Conservation (phyloP, 495 filamentous ascomycete species). For the Wilcoxina mikolae region DNA sequence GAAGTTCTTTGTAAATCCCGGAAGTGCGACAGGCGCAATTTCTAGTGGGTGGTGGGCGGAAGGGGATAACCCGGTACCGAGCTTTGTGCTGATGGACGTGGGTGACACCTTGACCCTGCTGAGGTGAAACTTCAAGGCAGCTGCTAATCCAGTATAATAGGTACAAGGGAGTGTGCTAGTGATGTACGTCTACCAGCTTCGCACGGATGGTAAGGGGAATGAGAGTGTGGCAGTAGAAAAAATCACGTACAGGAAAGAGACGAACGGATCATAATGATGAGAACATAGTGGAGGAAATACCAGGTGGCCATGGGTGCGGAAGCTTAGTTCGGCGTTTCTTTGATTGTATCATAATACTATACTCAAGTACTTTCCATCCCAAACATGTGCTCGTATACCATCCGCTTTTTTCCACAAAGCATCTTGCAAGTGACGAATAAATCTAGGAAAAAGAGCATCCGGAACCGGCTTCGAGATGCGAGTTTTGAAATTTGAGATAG, state of each 20-base stretch:
- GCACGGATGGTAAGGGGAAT: slow-evolving; percentile 71
- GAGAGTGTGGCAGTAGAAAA: slow-evolving; percentile 96
- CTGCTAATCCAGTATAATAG: slow-evolving; percentile 32
- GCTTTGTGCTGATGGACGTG: slow-evolving; percentile 99
- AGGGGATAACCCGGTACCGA: slow-evolving; percentile 73
- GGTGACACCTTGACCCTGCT: slow-evolving; percentile 31
- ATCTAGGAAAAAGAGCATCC: too few relatives aligned
- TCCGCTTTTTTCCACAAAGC: too few relatives aligned
- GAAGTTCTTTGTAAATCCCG: slow-evolving; percentile 96
- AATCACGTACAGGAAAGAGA: slow-evolving; percentile 89
- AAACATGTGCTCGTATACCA: too few relatives aligned
- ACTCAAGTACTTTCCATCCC: too few relatives aligned
- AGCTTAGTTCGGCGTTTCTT: too few relatives aligned
- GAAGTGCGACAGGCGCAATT: slow-evolving; percentile 33
- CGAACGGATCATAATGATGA: slow-evolving; percentile 2
- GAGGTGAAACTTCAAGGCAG: slow-evolving; percentile 7
- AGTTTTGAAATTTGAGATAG: too few relatives aligned
- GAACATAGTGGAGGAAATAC: background rate
- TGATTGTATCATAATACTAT: too few relatives aligned
- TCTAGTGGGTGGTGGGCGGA: slow-evolving; percentile 46
- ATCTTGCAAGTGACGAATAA: too few relatives aligned
- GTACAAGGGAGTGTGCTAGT: slow-evolving; percentile 96
- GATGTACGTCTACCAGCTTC: slow-evolving; percentile 92
- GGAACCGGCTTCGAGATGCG: too few relatives aligned
- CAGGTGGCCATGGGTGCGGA: too few relatives aligned